Percentiles rank a stretch among this genome's conserved stretches.
phyloP scores from a whole-genome alignment of 768 basidiomycete genomes.

The Agaricus blazei region DNA sequence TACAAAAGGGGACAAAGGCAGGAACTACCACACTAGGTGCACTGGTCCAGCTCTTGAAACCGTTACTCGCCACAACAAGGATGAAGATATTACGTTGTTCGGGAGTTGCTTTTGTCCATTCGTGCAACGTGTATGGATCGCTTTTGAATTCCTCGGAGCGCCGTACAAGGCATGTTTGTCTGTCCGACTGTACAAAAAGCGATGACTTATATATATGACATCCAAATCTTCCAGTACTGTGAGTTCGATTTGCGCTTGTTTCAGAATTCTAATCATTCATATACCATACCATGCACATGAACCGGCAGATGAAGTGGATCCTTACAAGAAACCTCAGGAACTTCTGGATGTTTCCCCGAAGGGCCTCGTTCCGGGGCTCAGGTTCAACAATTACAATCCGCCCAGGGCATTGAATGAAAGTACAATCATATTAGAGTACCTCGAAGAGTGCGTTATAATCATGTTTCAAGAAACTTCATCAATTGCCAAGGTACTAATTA shows the following conservation, averaged over 20 bases:
- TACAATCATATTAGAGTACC: slow-evolving; percentile 71
- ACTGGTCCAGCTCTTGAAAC: slow-evolving; percentile 53
- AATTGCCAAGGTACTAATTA: too few relatives aligned
- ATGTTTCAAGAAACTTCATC: too few relatives aligned
- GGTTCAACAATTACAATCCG: slow-evolving; percentile 46
- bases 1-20: slow-evolving; percentile 20
- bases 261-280: neutral
- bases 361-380: slow-evolving; percentile 72
- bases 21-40: slow-evolving; percentile 31
- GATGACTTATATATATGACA: neutral
- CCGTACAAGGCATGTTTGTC: slow-evolving; percentile 58
- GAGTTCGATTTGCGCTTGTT: slow-evolving; percentile 1
- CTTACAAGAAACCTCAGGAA: slow-evolving; percentile 76
- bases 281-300: too few relatives aligned
- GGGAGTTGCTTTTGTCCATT: slow-evolving; percentile 77
- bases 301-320: slow-evolving; percentile 67
- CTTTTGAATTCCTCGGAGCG: slow-evolving; percentile 63
- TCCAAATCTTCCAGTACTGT: slow-evolving; percentile 16
- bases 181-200: neutral
- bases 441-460: slow-evolving; percentile 64
- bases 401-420: slow-evolving; percentile 72
- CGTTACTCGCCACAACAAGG: slow-evolving; percentile 38
- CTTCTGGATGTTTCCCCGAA: slow-evolving; percentile 80
- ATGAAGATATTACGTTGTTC: slow-evolving; percentile 61
- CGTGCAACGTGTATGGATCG: slow-evolving; percentile 77